Percentiles rank a stretch among this genome's conserved stretches.
Evolutionary conservation across 352 stramenopile species (phyloP).

Genomic region (Globisporangium heterothallicum): DNA sequence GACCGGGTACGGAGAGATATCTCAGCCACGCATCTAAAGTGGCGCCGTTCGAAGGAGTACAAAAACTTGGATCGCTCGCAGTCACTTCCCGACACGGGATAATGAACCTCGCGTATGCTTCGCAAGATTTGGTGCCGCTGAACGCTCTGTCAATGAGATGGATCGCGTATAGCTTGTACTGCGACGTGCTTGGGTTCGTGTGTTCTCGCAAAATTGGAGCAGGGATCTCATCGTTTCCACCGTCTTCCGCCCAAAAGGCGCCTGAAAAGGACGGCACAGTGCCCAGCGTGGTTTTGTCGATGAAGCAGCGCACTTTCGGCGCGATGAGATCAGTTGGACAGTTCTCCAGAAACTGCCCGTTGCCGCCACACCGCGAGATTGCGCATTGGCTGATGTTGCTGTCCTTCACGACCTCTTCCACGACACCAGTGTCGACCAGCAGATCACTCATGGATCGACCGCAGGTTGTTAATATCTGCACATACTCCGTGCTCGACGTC

Average conservation of each 20-base stretch:
- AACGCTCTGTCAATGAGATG: conserved; percentile 44
- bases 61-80: conserved; percentile 43
- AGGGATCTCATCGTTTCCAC: conserved; percentile 37
- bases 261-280: conserved; percentile 20
- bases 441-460: conserved; percentile 54
- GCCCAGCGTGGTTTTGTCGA: conserved; percentile 28
- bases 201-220: conserved; percentile 50
- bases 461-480: conserved; percentile 61
- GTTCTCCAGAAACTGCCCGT: conserved; percentile 42
- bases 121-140: conserved; percentile 37
- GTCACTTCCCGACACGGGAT: conserved; percentile 53
- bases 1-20: conserved; percentile 24
- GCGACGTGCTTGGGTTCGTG: conserved; percentile 13
- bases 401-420: conserved; percentile 21
- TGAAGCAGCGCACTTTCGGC: conserved; percentile 35
- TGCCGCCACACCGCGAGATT: conserved; percentile 33
- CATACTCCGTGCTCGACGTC: conserved; percentile 22
- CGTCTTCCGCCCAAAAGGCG: conserved; percentile 64
- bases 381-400: conserved; percentile 14
- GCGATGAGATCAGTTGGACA: conserved; percentile 32
- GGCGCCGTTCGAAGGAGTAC: conserved; percentile 21
- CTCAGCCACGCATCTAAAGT: conserved; percentile 60
- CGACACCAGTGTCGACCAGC: conserved; percentile 33
- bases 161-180: conserved; percentile 46
- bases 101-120: conserved; percentile 51